phyloP scores from a whole-genome alignment of 2,329 filamentous ascomycete genomes.

The Passalora sequoiae region DNA sequence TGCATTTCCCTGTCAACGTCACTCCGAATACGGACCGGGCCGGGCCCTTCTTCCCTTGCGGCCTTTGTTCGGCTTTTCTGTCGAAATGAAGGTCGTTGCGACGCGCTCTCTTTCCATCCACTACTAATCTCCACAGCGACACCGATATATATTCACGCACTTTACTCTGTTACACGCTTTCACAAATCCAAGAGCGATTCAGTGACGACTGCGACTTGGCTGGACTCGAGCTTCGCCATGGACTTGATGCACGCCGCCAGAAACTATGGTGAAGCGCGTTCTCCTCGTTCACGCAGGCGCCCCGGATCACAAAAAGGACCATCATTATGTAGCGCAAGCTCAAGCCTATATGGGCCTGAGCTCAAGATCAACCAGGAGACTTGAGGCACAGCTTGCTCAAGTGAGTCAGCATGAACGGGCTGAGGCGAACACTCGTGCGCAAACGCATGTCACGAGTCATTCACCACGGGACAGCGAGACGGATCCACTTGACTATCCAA shows the following conservation, averaged over 20 bases:
- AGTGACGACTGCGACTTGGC: no score
- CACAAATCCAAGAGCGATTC: no score
- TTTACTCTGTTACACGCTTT: no score
- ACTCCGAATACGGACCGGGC: no score
- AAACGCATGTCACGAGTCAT: neutral
- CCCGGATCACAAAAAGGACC: slow-evolving; percentile 39
- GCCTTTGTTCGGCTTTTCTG: no score
- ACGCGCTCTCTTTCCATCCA: no score
- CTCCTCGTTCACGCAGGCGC: slow-evolving; percentile 45
- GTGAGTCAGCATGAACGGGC: neutral
- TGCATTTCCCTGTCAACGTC: no score
- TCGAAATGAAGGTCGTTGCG: no score
- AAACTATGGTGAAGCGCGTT: neutral
- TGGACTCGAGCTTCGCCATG: no score
- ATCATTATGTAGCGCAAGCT: slow-evolving; percentile 38
- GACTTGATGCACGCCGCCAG: neutral
- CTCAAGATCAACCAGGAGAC: slow-evolving; percentile 3
- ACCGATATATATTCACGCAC: no score
- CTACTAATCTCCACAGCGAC: no score
- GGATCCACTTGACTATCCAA: neutral
- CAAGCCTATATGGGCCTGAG: slow-evolving; percentile 33
- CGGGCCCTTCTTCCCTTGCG: no score
- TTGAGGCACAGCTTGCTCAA: slow-evolving; percentile 27
- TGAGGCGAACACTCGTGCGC: neutral
- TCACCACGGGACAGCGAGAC: neutral